Base-by-base conservation (phyloP, 768 basidiomycete genomes). In the Termitomyces sp. region DNA sequence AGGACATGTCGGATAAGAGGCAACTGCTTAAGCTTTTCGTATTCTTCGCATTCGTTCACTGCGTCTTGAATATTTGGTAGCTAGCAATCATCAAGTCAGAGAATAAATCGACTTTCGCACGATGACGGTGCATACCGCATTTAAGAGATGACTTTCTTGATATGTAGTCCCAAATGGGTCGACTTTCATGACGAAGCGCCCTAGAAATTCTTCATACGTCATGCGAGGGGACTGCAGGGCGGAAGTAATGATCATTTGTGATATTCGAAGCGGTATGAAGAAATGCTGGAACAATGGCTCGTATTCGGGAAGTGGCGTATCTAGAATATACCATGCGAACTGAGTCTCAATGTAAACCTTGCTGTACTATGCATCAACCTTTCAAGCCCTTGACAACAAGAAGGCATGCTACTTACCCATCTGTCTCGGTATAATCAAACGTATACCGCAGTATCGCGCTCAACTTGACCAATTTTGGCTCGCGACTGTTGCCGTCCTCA, bases 261-360 rank as follows among this genome's bases (percentile, higher is more conserved):
- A 73, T 46, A 85, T 72, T 0, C 75, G 73, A 26, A 81, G 78
- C 0, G 81, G 76, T 1, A 69, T 69, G 61, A 80, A 81, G 66
- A 87, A 90, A 3, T 77, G 64, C 24, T 69, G 64, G 51, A 79
- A 84, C 18, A 67, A 71, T 3, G 65, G 65, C 20, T 60, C 49
- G 55, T 90, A 91, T 22, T 57, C 62, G 20, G 65, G 62, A 2
- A 81, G 75, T 0, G 88, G 83, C 7, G 53, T 63, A 18, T 72
- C 68, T 28, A 91, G 70, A 34, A 82, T 78, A 66, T 90, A 90
- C 76, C 82, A 84, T 0, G 86, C 85, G 54, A 75, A 78, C 18
- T 74, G 60, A 0, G 89, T 90, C 62, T 89, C 83, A 24, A 92
- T 74, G 57, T 76, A 88, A 10, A 90, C 69, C 1, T 86, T 81